Evolutionary conservation across 208 protist species (phyloP).

Genomic region (Sergeia podlipaevii): DNA sequence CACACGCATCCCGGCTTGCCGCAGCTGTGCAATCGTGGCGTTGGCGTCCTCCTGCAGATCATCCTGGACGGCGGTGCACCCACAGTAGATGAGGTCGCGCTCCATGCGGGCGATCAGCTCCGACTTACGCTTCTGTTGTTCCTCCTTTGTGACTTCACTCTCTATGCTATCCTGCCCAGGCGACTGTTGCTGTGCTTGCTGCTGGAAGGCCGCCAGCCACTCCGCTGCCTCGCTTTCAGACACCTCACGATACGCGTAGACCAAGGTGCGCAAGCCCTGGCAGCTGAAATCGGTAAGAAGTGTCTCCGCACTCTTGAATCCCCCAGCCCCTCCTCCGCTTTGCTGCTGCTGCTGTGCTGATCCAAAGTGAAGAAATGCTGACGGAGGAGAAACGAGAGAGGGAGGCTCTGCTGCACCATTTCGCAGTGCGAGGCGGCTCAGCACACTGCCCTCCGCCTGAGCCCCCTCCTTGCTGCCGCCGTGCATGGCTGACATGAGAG

Average conservation of each 20-base stretch:
- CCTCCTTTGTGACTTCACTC: conserved; percentile 11
- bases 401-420: conserved; percentile 17
- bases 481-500: too few species aligned
- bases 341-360: too few species aligned
- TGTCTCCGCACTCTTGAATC: too few species aligned
- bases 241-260: conserved; percentile 52
- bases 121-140: conserved; percentile 19
- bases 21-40: conserved; percentile 76
- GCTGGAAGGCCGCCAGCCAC: conserved; percentile 23
- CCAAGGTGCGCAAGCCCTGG: conserved; percentile 66
- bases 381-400: background rate
- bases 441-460: too few species aligned
- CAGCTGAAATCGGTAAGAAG: conserved; percentile 25
- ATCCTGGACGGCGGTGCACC: conserved; percentile 95
- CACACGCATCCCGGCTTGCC: conserved; percentile 77
- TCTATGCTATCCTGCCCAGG: too few species aligned
- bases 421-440: too few species aligned
- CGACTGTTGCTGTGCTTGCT: too few species aligned
- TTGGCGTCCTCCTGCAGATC: conserved; percentile 94
- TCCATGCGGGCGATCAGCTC: conserved; percentile 76
- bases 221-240: conserved; percentile 26
- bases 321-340: too few species aligned
- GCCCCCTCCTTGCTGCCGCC: too few species aligned
- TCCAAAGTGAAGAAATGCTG: background rate
- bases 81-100: conserved; percentile 84